Evolutionary conservation across 768 basidiomycete species (phyloP), one percentile per base, ranked within the genome.

Genomic region (Tylopilus felleus): DNA sequence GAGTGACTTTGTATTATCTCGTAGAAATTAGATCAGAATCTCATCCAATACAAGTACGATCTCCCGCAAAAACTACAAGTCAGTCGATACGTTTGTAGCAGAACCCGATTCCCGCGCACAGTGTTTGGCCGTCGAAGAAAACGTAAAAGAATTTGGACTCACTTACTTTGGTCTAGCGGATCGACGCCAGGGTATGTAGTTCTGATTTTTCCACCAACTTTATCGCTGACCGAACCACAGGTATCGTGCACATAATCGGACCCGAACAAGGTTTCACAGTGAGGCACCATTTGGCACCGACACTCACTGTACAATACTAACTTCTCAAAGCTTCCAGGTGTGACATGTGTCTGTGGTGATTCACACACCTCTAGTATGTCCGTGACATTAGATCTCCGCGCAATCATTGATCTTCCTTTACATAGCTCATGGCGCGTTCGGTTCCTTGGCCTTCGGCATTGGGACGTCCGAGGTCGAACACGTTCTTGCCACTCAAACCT

Each of bases 401-500:
- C 22, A 48, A 23, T 39, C 16, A 28, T 43, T 58, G n/a, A 65
- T 28, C 10, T 8, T 31, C 23, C 13, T 48, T 50, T 43, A 19
- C 33, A 39, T 40, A 90, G 88, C 93, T 13, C 93, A 95, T 67
- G 93, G 93, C 46, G 93, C 93, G 3, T 95, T 95, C 66, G 93
- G 93, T 44, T 92, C 93, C 44, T 80, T 95, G 57, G 93, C 93
- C 0, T 95, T 94, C 63, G 93, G 93, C 56, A 94, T 95, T 62
- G 93, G 93, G 38, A 95, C 93, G 13, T 93, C 91, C 47, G 92
- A 95, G 67, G 93, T 95, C 62, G 93, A 95, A 67, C 93, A 95
- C 68, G 93, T 94, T 59, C 85, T 95, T 45, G 93, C 93, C 14
- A 95, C 93, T 8, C 93, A 95, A 71, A 92, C 90, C 46, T 76